Evolutionary conservation across 2,329 filamentous ascomycete genomes (phyloP), one percentile per base, ranked within the genome.

Genomic region (Talaromyces sp.): DNA sequence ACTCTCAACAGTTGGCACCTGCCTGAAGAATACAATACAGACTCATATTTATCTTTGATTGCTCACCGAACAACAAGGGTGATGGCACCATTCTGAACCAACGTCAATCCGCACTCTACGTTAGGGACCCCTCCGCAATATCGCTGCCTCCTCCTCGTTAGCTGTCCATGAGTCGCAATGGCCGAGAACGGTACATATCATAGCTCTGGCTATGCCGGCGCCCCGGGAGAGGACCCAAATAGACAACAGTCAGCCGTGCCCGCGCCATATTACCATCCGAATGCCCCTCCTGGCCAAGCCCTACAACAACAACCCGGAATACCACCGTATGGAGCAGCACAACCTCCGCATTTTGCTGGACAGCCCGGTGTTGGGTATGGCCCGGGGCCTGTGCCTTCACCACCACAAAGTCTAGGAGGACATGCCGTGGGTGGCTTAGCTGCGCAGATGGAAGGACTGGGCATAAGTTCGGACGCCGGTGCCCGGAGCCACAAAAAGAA

Each of bases 391-490:
- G 19, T 36, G 15, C 68, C 70, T 55, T 58, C 65, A 22, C 62
- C 61, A 9, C 62, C 66, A 46, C 65, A 62, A 50, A 60, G 58
- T 11, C 63, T 67, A n/a, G 66, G 61, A 41, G 66, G 69, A 35
- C 68, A 73, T 31, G 59, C 64, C 33, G 70, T 78, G 66, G 71
- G 69, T 22, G 76, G 75, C 2, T 64, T 81, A 54, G 64, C 75
- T 11, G 81, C 85, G 57, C 91, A 95, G 73, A 88, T 96, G 87
- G 86, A 87, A 41, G 85, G 85, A 60, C 84, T 95, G 82, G 86
- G 81, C 40, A 77, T 96, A 64, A 84, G 81, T 35, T 73, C 69
- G 59, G 80, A 82, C 57, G 64, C 68, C 58, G 70, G 67, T 55
- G 64, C 70, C 53, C 76, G 85, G 71, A 64, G 73, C 37, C 74